phyloP scores from a whole-genome alignment of 176 grass and related monocot species.

The Neostapfia colusana region DNA sequence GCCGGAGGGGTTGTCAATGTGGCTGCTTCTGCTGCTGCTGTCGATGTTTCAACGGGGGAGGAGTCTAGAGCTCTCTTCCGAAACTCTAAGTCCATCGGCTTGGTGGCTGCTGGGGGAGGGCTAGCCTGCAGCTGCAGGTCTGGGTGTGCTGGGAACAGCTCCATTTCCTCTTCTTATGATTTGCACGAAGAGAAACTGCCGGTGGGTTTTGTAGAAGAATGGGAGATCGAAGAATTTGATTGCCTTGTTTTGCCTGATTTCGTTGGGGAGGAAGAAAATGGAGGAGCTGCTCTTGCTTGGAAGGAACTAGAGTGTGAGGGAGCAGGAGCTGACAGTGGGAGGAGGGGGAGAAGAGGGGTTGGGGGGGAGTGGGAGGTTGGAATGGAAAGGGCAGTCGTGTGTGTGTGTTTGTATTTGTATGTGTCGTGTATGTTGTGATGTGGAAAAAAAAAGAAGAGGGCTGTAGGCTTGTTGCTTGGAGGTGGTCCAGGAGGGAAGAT shows the following conservation, averaged over 20 bases:
- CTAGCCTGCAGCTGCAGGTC: slow-evolving; percentile 91
- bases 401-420: slow-evolving; percentile 54
- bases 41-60: background rate
- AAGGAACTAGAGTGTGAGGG: background rate
- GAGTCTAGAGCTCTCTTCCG: slow-evolving; percentile 64
- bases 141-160: slow-evolving; percentile 84
- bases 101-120: slow-evolving; percentile 46
- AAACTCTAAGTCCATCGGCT: slow-evolving; percentile 83
- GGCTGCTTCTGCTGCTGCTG: background rate
- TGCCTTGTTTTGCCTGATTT: slow-evolving; percentile 2
- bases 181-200: background rate
- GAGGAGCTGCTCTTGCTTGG: slow-evolving; percentile 39
- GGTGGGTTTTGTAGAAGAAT: background rate
- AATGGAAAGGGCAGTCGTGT: slow-evolving; percentile 37
- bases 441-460: slow-evolving; percentile 45
- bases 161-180: slow-evolving; percentile 42
- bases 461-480: slow-evolving; percentile 39
- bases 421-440: slow-evolving; percentile 29
- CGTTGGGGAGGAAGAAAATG: slow-evolving; percentile 22
- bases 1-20: slow-evolving; percentile 4
- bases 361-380: slow-evolving; percentile 21
- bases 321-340: slow-evolving; percentile 9
- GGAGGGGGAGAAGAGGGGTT: background rate
- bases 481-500: slow-evolving; percentile 44
- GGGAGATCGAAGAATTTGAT: background rate